Percentiles rank a stretch among this genome's conserved stretches.
These are phyloP conservation scores for Tremellales sp. DNA, from an alignment of 1,284 basidiomycete species.

Conservation along the genomic window DNA sequence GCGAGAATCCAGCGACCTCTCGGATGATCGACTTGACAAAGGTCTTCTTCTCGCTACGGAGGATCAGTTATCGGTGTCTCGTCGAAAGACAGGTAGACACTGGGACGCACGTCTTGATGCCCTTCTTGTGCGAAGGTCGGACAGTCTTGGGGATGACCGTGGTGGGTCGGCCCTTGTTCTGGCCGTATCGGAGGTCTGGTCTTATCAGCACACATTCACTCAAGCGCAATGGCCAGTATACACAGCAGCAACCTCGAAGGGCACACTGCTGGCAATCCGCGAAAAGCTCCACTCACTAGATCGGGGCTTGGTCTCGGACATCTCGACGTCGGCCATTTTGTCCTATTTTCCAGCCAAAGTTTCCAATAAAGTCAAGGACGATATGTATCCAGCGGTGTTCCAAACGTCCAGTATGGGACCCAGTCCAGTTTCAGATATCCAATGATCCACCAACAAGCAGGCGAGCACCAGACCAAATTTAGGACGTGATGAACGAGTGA, in stretches of 20 bases:
- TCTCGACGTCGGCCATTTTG: slow-evolving; percentile 36
- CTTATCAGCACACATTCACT: slow-evolving; percentile 1
- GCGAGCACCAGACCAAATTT: not conserved
- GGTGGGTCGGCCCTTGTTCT: slow-evolving; percentile 90
- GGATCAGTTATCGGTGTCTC: no score
- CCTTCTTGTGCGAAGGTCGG: slow-evolving; percentile 91
- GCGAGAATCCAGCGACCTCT: slow-evolving; percentile 95
- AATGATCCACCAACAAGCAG: not conserved
- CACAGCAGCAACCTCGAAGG: not conserved
- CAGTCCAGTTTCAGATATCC: not conserved
- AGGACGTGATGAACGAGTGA: no score
- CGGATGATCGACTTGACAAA: slow-evolving; percentile 88
- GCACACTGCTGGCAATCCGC: not conserved
- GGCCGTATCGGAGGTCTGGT: slow-evolving; percentile 81
- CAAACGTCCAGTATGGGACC: not conserved
- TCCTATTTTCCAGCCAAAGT: slow-evolving; percentile 6
- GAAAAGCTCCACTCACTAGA: slow-evolving; percentile 29
- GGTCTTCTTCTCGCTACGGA: slow-evolving; percentile 65
- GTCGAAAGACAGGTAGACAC: slow-evolving; percentile 1
- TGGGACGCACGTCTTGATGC: slow-evolving; percentile 57
- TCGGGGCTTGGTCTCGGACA: slow-evolving; percentile 27
- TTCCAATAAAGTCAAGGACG: not conserved
- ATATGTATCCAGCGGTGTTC: not conserved
- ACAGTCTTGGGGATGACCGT: slow-evolving; percentile 73
- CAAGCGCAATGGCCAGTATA: not conserved